Evolutionary conservation across 208 protist species (phyloP).

Genomic region (Acanthamoeba culbertsoni): DNA sequence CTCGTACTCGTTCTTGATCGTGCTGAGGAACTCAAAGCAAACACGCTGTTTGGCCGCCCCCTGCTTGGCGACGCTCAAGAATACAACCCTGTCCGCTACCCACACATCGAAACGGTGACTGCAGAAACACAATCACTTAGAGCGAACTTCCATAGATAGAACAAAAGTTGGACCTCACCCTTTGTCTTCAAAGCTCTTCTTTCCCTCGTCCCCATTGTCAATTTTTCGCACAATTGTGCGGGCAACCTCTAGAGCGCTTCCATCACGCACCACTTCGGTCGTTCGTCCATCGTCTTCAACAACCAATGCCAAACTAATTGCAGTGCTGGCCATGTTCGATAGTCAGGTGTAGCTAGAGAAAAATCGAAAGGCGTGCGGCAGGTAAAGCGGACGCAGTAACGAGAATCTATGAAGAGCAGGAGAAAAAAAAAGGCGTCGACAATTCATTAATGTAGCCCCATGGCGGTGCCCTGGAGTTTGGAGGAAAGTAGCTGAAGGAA

Average conservation of each 20-base stretch:
- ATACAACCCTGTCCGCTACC: background rate
- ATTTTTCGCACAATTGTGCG: constrained; percentile 38
- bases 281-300: constrained; percentile 3
- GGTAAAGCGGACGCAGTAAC: too few relatives aligned
- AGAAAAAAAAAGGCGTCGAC: too few relatives aligned
- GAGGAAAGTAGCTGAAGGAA: too few relatives aligned
- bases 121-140: background rate
- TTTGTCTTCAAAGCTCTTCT: constrained; percentile 34
- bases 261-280: constrained; percentile 9
- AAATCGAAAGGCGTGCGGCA: too few relatives aligned
- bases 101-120: background rate
- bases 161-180: too few relatives aligned
- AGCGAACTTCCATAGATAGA: background rate
- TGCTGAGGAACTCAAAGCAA: constrained; percentile 29
- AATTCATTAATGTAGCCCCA: too few relatives aligned
- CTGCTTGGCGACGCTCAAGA: background rate
- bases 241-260: background rate
- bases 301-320: constrained; percentile 1
- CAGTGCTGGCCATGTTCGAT: background rate
- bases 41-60: background rate
- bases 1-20: constrained; percentile 1
- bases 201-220: background rate
- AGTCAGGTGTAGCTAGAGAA: background rate
- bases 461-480: too few relatives aligned
- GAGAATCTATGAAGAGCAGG: too few relatives aligned